Base-by-base conservation (phyloP, 192 early-diverging fungal species). In the Jimgerdemannia flammicorona region DNA sequence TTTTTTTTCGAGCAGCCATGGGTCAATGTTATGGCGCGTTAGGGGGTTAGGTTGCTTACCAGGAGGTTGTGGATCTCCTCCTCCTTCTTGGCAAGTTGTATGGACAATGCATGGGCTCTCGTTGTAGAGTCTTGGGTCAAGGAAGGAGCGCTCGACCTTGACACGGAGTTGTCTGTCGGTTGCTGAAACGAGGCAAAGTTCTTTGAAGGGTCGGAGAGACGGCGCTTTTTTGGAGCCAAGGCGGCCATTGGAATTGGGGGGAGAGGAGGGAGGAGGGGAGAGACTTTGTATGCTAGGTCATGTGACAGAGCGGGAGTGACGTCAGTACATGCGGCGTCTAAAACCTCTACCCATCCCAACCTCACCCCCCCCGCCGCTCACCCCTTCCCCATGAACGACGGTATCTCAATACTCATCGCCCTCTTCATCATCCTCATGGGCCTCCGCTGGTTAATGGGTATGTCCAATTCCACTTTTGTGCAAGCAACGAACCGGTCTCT, bases 361-460 rank as follows among this genome's bases (percentile, higher is more conserved):
- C 49, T 10, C 14, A 10, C 49, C 49, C 14, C 49, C 14, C 14
- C 8, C 14, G 14, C 49, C 49, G 49, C 49, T 14, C 49, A 68
- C 7, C 64, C 66, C 54, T 75, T 67, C 41, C 7, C 44, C 69
- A 90, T 90, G 87, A 90, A 87, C 72, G 88, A 89, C 73, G 84
- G 86, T 64, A 82, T 89, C 70, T 86, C 84, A 63, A 86, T 89
- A 72, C 79, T 87, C 18, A 80, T 89, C 59, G 88, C 85, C 43
- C 79, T 89, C n/a, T 81, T 89, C 75, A 79, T 89, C 71, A 89
- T 89, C 42, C 78, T 89, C 63, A 78, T 87, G 71, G 84, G 82
- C 40, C 79, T 87, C 67, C 81, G 88, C 67, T 89, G 88, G 88
- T 83, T 89, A 64, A 79, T 87, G 64, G 86, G 88, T 86, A 86